A percentile compares a stretch with the other conserved stretches of the same genome.
Conservation (phyloP, 2,329 filamentous ascomycete species). For the Ceratocystis colombiana region DNA sequence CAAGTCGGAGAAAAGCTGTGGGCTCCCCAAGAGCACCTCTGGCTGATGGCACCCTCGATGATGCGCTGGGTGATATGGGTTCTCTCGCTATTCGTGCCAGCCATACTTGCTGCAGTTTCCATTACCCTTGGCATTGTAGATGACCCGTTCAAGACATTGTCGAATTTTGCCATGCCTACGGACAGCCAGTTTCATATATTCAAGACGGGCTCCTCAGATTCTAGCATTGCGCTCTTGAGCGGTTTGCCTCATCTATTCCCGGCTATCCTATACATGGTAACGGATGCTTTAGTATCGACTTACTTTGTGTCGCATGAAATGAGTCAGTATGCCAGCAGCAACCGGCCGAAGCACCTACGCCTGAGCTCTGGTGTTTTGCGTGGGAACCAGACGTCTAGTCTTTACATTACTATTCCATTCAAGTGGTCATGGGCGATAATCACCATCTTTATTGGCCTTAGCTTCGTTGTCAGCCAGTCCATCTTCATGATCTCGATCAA, state of each 20-base stretch:
- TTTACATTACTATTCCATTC: conserved; percentile 43
- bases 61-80: conserved; percentile 37
- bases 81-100: conserved; percentile 35
- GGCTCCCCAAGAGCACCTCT: conserved; percentile 36
- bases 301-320: conserved; percentile 45
- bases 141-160: conserved; percentile 31
- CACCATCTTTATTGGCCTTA: conserved; percentile 37
- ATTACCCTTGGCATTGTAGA: conserved; percentile 34
- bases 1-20: conserved; percentile 38
- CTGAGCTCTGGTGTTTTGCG: conserved; percentile 38
- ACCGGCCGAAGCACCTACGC: conserved; percentile 33
- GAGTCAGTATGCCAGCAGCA: conserved; percentile 35
- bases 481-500: conserved; percentile 34
- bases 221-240: conserved; percentile 35
- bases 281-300: conserved; percentile 40
- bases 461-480: conserved; percentile 40
- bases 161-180: conserved; percentile 35
- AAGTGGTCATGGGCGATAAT: conserved; percentile 39
- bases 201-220: conserved; percentile 28
- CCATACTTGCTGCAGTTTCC: conserved; percentile 34
- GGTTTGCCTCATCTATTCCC: conserved; percentile 42
- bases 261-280: conserved; percentile 39
- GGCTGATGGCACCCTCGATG: conserved; percentile 38
- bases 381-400: conserved; percentile 39
- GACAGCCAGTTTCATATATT: conserved; percentile 33